phyloP scores from a whole-genome alignment of 768 basidiomycete genomes.

The Xerocomellus amylosporus region DNA sequence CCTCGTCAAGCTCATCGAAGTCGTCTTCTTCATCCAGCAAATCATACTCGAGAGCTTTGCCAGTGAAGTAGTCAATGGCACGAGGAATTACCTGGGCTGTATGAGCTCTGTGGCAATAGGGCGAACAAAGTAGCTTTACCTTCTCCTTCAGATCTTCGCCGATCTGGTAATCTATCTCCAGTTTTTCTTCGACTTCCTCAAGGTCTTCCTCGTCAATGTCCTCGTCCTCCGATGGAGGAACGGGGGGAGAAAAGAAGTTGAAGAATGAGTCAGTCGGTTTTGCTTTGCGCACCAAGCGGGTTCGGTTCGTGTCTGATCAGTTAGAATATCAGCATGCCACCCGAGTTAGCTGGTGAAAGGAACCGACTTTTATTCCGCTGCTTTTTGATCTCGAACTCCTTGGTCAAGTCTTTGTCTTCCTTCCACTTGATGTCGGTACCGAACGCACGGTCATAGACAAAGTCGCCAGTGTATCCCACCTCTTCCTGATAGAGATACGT shows the following conservation, averaged over 20 bases:
- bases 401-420: constrained; percentile 96
- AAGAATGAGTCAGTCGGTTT: constrained; percentile 95
- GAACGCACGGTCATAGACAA: constrained; percentile 91
- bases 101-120: background rate
- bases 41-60: constrained; percentile 89
- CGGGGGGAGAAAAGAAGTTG: constrained; percentile 93
- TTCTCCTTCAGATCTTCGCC: constrained; percentile 98
- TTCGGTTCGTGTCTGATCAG: constrained; percentile 72
- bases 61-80: constrained; percentile 96
- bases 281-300: constrained; percentile 80
- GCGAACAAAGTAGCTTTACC: constrained; percentile 39
- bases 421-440: constrained; percentile 96
- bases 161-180: constrained; percentile 97
- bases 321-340: background rate
- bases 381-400: constrained; percentile 98
- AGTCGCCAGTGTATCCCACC: constrained; percentile 94
- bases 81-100: constrained; percentile 79
- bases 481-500: constrained; percentile 92
- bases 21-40: constrained; percentile 53
- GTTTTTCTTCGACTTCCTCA: constrained; percentile 86
- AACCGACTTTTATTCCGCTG: constrained; percentile 94
- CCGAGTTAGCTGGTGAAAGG: background rate
- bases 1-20: constrained; percentile 56
- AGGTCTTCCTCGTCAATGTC: constrained; percentile 84
- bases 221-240: constrained; percentile 63